phyloP scores from a whole-genome alignment of 345 rosid genomes.

The Eucalyptus cloeziana region DNA sequence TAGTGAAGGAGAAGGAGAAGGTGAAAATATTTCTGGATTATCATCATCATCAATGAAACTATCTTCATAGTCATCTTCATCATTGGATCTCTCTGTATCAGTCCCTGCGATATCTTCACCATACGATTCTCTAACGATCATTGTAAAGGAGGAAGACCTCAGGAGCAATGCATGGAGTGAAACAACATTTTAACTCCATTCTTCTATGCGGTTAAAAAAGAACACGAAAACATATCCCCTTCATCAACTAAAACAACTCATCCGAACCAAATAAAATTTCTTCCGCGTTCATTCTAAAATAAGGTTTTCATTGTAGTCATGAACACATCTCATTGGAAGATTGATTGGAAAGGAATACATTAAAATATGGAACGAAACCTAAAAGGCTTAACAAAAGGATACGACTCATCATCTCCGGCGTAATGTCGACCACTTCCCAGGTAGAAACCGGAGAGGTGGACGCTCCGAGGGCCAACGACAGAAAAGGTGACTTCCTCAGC shows the following conservation, averaged over 20 bases:
- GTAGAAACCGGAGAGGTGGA: conserved; percentile 73
- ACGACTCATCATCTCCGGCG: conserved; percentile 34
- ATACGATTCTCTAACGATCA: conserved; percentile 30
- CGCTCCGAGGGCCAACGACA: conserved; percentile 50
- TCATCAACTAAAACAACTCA: not conserved
- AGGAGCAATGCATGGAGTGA: not conserved
- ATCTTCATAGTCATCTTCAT: conserved; percentile 48
- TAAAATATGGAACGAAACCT: not conserved
- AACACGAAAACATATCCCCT: not conserved
- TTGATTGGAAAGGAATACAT: not conserved
- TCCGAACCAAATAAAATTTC: not conserved
- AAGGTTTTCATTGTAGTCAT: not conserved
- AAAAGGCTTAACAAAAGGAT: conserved; percentile 18
- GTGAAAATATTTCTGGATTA: conserved; percentile 5
- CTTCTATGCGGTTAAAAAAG: not conserved
- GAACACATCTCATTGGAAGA: not conserved
- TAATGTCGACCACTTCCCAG: not conserved
- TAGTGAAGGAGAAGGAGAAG: conserved; percentile 12
- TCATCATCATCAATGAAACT: conserved; percentile 74
- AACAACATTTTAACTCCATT: not conserved
- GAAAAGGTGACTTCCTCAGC: conserved; percentile 61
- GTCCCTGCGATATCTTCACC: conserved; percentile 62
- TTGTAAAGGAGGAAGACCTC: conserved; percentile 1
- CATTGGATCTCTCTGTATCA: conserved; percentile 37
- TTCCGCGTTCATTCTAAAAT: not conserved